Evolutionary conservation across 1,139 yeast genomes (phyloP), one percentile per base, ranked within the genome.

Genomic region (Meyerozyma athensensis): DNA sequence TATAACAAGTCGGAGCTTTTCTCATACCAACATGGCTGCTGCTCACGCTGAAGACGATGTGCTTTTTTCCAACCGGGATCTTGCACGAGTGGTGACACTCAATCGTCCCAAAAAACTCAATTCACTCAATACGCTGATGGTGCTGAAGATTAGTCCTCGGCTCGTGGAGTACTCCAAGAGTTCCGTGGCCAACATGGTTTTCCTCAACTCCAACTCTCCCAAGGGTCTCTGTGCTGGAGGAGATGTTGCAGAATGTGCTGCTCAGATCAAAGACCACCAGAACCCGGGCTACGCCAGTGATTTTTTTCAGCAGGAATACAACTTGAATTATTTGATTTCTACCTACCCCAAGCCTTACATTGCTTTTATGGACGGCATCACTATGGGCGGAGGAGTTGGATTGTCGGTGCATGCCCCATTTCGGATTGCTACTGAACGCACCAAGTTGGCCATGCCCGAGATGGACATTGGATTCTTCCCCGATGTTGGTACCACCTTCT

Each of bases 341-440:
- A 81, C 94, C 12, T 87, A 78, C 55, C 71, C 81, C 42, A 92
- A 89, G 64, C 97, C 98, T 1, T 75, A 85, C 46, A 80, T 92
- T 14, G 72, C 96, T 1, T 56, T 89, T 33, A 83, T 86, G 81
- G 83, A 92, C 55, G 97, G 97, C 21, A 87, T 92, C 52, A 87
- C 94, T 26, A 87, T 92, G 96, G 98, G 98, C 40, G 98, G 98
- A 38, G 98, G 98, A 50, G 96, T 87, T 32, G 98, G 98, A 3
- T 68, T 92, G 39, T 74, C 92, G 0, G 82, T 86, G 32, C 97
- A 94, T 61, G 85, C 90, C n/a, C 95, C 97, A 3, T 90, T 90
- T 70, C 77, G 98, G 56, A 70, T 92, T 35, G 95, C 94, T 9
- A 86, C 96, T 26, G 97, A 92, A 53, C 76, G 77, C 53, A 90